Evolutionary conservation across 2,329 filamentous ascomycete genomes (phyloP).

Genomic region (Colletotrichum phormii): DNA sequence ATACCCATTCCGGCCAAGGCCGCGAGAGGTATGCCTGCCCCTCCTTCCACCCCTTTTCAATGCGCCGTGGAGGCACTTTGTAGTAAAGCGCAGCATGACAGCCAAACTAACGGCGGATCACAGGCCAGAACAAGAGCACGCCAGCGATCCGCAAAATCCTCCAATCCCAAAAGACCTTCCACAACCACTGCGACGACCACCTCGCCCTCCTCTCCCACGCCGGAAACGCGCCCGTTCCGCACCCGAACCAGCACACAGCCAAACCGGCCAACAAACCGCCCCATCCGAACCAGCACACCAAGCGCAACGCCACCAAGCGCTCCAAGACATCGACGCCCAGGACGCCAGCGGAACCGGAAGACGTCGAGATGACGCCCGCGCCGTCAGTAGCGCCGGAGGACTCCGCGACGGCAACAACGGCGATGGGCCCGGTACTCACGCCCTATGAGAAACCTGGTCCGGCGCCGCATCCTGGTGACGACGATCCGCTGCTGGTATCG

Average conservation of each 20-base stretch:
- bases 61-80: background rate
- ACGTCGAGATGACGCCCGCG: conserved; percentile 56
- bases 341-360: conserved; percentile 35
- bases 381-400: conserved; percentile 23
- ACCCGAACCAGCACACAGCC: conserved; percentile 43
- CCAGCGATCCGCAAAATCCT: conserved; percentile 81
- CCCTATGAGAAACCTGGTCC: conserved; percentile 48
- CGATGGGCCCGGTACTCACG: conserved; percentile 45
- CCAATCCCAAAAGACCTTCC: conserved; percentile 84
- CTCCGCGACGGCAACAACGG: background rate
- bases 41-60: background rate
- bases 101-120: background rate
- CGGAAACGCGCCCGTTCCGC: conserved; percentile 48
- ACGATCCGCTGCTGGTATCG: conserved; percentile 68
- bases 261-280: conserved; percentile 37
- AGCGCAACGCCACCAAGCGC: conserved; percentile 37
- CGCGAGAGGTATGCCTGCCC: conserved; percentile 49
- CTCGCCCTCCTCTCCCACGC: conserved; percentile 69
- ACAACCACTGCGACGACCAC: conserved; percentile 85
- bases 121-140: conserved; percentile 69
- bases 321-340: conserved; percentile 33
- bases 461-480: conserved; percentile 59
- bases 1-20: conserved; percentile 75
- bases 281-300: conserved; percentile 36
- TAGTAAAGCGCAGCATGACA: background rate